Evolutionary conservation across 352 stramenopile species (phyloP), one percentile per base, ranked within the genome.

Genomic region (Phytophthora aleatoria): DNA sequence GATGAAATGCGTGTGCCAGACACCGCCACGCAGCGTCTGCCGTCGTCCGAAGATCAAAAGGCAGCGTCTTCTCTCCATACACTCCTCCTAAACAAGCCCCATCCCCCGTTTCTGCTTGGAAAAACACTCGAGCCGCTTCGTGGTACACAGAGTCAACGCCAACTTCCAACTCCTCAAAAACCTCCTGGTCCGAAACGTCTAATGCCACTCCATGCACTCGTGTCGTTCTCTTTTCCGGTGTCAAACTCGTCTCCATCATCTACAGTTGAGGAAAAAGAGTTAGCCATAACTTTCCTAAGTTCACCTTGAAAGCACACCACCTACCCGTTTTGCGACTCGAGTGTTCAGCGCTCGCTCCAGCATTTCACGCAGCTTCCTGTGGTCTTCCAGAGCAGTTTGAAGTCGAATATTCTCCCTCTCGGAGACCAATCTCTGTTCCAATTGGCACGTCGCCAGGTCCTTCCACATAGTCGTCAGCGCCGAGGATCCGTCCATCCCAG

Each of bases 41-140:
- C 10, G 76, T 79, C 44, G 67, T 60, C 9, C 64, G 45, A 9
- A 83, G 26, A 24, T 74, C 68, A 62, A 81, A 83, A 10, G 74
- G 74, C 48, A 85, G 50, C 6, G 69, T 71, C 33, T 85, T 83
- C 41, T 81, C 76, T 31, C 68, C 74, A 53, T 81, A 71, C 3
- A 81, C 52, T 5, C 49, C 49, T 13, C 77, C 74, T n/a, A 77
- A 43, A 43, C 59, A 69, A 16, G 50, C 10, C 1, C 47, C 39
- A 10, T 69, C 57, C 0, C 49, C 50, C 8, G 57, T 56, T 16
- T 69, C 62, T 20, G 36, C 44, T 39, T 64, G 62, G 12, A 69
- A 66, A 27, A 82, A 79, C 0, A 77, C 69, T 27, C 42, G 51
- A 27, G 68, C 65, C 2, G 75, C 61, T 45, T 85, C 71, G 13